Conservation (phyloP, 768 basidiomycete species). For the Mycena leptocephala region DNA sequence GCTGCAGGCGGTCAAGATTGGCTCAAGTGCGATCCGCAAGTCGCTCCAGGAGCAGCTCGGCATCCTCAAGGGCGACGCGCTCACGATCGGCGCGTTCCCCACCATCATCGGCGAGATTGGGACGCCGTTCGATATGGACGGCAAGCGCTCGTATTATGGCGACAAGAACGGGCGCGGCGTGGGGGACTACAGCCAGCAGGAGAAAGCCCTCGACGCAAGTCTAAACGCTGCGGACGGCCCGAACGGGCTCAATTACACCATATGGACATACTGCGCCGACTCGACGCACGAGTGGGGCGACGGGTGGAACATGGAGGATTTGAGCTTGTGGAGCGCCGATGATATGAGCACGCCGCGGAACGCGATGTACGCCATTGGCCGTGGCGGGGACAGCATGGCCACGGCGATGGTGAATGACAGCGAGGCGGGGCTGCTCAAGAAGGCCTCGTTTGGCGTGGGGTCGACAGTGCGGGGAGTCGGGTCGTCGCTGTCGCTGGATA, state of each 20-base stretch:
- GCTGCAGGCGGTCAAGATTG: slow-evolving; percentile 84
- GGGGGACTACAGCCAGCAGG: slow-evolving; percentile 85
- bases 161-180: slow-evolving; percentile 67
- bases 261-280: slow-evolving; percentile 93
- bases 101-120: slow-evolving; percentile 98
- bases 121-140: slow-evolving; percentile 95
- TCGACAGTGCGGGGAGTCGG: slow-evolving; percentile 37
- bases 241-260: slow-evolving; percentile 84
- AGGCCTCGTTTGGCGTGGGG: slow-evolving; percentile 3
- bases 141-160: slow-evolving; percentile 83
- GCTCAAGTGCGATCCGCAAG: slow-evolving; percentile 86
- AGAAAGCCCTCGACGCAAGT: slow-evolving; percentile 91
- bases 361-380: slow-evolving; percentile 33
- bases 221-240: slow-evolving; percentile 84
- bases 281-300: slow-evolving; percentile 93
- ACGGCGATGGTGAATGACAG: slow-evolving; percentile 21
- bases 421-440: slow-evolving; percentile 34
- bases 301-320: slow-evolving; percentile 96
- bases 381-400: slow-evolving; percentile 12
- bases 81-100: slow-evolving; percentile 81
- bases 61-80: slow-evolving; percentile 82
- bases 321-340: slow-evolving; percentile 89
- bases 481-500: slow-evolving; percentile 57
- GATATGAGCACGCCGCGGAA: slow-evolving; percentile 63
- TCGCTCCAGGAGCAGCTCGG: slow-evolving; percentile 89